These are phyloP conservation scores for Macroventuria anomochaeta DNA, from an alignment of 2,329 filamentous ascomycete genomes.

Conservation along the genomic window DNA sequence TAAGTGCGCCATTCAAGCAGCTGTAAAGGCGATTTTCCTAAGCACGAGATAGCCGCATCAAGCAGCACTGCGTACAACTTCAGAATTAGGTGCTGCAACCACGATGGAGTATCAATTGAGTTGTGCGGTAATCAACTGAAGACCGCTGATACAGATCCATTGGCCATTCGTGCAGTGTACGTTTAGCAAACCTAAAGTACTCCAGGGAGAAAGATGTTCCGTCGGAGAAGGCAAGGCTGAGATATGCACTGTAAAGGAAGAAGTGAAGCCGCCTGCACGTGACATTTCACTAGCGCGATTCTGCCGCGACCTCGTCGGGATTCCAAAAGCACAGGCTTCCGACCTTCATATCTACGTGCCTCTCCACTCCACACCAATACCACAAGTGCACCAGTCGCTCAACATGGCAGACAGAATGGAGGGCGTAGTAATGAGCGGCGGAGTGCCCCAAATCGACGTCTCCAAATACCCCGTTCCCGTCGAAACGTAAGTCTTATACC, in stretches of 20 bases:
- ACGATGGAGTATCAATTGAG: no score
- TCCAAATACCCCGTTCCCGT: conserved; percentile 46
- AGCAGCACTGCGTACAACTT: no score
- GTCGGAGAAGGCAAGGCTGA: no score
- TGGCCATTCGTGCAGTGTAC: no score
- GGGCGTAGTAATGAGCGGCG: conserved; percentile 34
- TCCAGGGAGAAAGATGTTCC: neutral
- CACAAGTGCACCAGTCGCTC: conserved; percentile 6
- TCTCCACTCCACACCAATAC: neutral
- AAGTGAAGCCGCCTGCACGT: neutral
- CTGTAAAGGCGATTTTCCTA: no score
- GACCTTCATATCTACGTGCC: neutral
- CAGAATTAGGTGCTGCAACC: no score
- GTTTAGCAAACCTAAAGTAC: neutral
- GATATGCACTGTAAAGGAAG: no score
- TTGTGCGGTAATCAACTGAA: no score
- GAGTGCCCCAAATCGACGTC: conserved; percentile 31
- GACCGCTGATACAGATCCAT: no score
- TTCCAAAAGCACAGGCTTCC: conserved; percentile 2
- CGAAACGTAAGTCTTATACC: conserved; percentile 40
- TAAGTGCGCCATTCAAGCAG: no score
- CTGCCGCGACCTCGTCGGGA: neutral
- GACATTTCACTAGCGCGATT: conserved; percentile 1
- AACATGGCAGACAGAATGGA: conserved; percentile 48
- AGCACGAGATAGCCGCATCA: no score